Conservation (phyloP, 345 rosid genomes). For the Acer campestre region DNA sequence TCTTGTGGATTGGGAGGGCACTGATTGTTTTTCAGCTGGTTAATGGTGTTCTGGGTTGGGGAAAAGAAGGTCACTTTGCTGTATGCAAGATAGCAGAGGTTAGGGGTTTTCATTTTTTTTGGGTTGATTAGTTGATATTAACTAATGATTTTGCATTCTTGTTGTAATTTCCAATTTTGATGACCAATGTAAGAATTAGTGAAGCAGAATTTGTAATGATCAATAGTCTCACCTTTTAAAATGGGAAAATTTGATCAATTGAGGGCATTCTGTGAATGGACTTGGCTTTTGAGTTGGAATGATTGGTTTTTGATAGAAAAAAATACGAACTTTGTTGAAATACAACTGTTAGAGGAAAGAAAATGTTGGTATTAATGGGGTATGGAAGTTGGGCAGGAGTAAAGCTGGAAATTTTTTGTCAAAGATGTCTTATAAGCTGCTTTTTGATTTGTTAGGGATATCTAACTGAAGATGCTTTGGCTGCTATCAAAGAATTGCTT, state of each 20-base stretch:
- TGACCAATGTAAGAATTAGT: background rate
- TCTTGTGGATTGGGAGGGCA: conserved; percentile 41
- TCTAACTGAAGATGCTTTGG: conserved; percentile 65
- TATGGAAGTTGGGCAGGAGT: background rate
- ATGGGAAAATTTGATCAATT: background rate
- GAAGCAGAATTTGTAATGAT: background rate
- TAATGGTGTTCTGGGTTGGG: conserved; percentile 71
- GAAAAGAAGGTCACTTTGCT: conserved; percentile 78
- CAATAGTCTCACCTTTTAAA: background rate
- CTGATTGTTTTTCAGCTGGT: conserved; percentile 54
- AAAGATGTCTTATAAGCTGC: conserved; percentile 8
- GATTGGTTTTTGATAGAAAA: background rate
- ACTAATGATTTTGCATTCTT: background rate
- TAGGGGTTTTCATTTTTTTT: conserved; percentile 2
- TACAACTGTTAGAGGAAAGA: background rate
- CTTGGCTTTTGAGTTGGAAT: background rate
- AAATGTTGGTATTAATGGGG: background rate
- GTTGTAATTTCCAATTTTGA: conserved; percentile 1
- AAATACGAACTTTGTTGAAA: background rate
- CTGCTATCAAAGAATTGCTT: conserved; percentile 65
- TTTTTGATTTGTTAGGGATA: conserved; percentile 46
- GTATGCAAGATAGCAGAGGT: conserved; percentile 91
- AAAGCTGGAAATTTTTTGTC: conserved; percentile 10
- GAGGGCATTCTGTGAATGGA: background rate
- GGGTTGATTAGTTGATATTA: background rate